phyloP scores from a whole-genome alignment of 2,329 filamentous ascomycete genomes.

The Fusarium tupiense region DNA sequence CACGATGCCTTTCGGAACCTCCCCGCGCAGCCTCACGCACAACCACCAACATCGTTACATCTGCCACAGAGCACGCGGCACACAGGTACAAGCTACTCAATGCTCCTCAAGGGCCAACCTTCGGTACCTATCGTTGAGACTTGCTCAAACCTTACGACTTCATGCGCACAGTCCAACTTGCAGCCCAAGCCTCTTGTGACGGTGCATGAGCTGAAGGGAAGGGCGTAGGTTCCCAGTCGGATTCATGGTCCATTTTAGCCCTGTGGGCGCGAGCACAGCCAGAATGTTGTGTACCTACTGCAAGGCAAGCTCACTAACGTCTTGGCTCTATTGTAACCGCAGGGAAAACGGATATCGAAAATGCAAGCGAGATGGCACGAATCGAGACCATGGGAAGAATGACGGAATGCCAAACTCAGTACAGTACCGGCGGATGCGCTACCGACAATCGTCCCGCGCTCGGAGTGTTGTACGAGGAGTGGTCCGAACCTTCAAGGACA shows the following conservation, averaged over 20 bases:
- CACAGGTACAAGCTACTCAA: accelerated
- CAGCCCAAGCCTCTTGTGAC: neutral
- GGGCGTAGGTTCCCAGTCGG: accelerated
- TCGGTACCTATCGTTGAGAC: accelerated
- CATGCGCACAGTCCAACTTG: accelerated
- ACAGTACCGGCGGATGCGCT: constrained; percentile 78
- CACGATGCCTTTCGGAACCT: neutral
- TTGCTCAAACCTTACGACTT: accelerated
- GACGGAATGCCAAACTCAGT: constrained; percentile 76
- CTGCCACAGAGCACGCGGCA: accelerated
- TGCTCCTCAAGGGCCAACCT: accelerated
- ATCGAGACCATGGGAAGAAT: constrained; percentile 77
- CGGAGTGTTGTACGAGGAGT: too few species aligned
- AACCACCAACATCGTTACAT: neutral
- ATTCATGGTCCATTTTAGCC: accelerated
- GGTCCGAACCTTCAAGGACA: constrained; percentile 94
- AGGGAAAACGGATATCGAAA: constrained; percentile 78
- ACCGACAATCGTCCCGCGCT: constrained; percentile 75
- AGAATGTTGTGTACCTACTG: constrained; percentile 93
- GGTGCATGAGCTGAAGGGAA: neutral
- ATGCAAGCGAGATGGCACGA: constrained; percentile 75
- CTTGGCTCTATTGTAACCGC: constrained; percentile 74
- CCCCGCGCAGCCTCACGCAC: neutral
- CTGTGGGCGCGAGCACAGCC: constrained; percentile 80
- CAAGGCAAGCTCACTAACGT: constrained; percentile 93